Percentiles rank a stretch among this genome's conserved stretches.
Conservation (phyloP, 169 alveolate species). For the Babesia ovata region DNA sequence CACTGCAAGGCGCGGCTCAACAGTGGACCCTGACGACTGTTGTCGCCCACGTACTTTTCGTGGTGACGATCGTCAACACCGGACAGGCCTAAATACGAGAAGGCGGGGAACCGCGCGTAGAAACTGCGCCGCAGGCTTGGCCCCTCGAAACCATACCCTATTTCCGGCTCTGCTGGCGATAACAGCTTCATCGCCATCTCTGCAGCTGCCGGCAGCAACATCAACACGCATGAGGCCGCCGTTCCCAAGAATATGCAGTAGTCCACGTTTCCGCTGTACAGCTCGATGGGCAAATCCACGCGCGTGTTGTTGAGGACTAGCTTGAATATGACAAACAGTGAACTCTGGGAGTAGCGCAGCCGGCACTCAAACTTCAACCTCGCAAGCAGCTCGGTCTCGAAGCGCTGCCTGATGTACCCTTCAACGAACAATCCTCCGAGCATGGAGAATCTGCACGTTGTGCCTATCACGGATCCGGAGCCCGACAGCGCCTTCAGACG, state of each 20-base stretch:
- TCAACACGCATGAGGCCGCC: conserved; percentile 15
- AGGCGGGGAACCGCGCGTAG: conserved; percentile 31
- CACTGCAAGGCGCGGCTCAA: conserved; percentile 5
- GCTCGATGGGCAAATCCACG: conserved; percentile 51
- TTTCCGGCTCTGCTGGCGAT: conserved; percentile 1
- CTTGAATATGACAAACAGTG: conserved; percentile 41
- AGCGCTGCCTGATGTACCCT: conserved; percentile 43
- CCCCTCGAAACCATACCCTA: not conserved
- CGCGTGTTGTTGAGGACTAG: conserved; percentile 50
- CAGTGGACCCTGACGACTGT: not conserved
- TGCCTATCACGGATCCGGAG: conserved; percentile 54
- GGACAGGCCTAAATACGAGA: conserved; percentile 6
- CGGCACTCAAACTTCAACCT: conserved; percentile 61
- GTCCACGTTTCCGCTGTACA: conserved; percentile 32
- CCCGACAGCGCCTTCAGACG: conserved; percentile 45
- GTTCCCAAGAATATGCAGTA: conserved; percentile 33
- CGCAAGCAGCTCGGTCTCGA: conserved; percentile 38
- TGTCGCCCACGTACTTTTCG: conserved; percentile 24
- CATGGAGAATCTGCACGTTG: conserved; percentile 37
- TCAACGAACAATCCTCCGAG: conserved; percentile 54
- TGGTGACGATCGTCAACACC: conserved; percentile 3
- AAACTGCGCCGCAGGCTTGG: conserved; percentile 24
- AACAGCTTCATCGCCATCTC: conserved; percentile 23
- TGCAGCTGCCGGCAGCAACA: conserved; percentile 14
- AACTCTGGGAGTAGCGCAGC: conserved; percentile 29